A percentile compares a stretch with the other conserved stretches of the same genome.
phyloP scores from a whole-genome alignment of 179 eudicot species.

The Silene noctiflora region DNA sequence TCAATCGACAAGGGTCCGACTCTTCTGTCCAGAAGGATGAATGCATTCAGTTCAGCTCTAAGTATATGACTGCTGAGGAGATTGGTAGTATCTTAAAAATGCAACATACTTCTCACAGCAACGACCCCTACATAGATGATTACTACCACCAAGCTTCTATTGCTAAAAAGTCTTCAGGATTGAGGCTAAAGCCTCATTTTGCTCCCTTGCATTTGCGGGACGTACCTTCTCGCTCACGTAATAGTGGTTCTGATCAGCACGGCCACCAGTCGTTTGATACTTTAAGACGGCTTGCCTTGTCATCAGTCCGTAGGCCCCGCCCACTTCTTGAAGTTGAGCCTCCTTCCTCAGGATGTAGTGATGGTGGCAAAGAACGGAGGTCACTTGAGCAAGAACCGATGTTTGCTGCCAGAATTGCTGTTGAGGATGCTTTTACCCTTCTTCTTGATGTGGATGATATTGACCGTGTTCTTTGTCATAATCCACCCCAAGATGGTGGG shows the following conservation, averaged over 20 bases:
- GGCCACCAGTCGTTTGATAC: constrained; percentile 61
- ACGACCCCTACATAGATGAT: constrained; percentile 71
- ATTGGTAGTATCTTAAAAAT: constrained; percentile 62
- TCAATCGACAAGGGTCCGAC: constrained; percentile 46
- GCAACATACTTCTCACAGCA: constrained; percentile 65
- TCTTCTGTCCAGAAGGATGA: constrained; percentile 37
- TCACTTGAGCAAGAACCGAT: constrained; percentile 69
- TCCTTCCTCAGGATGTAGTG: constrained; percentile 43
- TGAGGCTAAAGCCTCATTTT: constrained; percentile 50
- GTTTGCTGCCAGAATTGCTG: constrained; percentile 65
- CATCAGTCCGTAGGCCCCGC: constrained; percentile 64
- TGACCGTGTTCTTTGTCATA: constrained; percentile 54
- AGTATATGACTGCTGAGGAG: constrained; percentile 68
- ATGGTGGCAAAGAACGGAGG: constrained; percentile 38
- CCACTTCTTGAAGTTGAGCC: constrained; percentile 66
- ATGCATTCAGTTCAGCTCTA: constrained; percentile 50
- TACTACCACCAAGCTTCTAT: constrained; percentile 71
- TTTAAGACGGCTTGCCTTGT: constrained; percentile 51
- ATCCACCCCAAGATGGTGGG: constrained; percentile 64
- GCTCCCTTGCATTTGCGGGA: constrained; percentile 58
- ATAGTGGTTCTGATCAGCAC: constrained; percentile 47
- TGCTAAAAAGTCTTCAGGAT: constrained; percentile 57
- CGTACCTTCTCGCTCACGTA: constrained; percentile 47
- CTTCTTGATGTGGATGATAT: constrained; percentile 71
- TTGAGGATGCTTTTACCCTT: constrained; percentile 57